Percentiles rank a stretch among this genome's conserved stretches.
phyloP scores from a whole-genome alignment of 139 green algal genomes.

The Chlorella ohadii region DNA sequence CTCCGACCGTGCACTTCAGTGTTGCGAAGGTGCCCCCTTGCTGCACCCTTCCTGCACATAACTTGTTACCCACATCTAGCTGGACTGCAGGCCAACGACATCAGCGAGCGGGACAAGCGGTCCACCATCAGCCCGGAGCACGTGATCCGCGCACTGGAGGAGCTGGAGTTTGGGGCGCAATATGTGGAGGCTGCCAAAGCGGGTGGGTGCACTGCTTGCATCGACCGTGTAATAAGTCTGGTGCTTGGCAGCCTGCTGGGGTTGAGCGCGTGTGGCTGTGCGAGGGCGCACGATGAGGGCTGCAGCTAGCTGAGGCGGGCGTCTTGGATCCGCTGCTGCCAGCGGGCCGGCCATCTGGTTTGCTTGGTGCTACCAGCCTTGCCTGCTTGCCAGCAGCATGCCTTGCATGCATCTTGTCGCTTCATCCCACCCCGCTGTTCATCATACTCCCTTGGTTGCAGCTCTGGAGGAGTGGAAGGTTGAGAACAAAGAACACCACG shows the following conservation, averaged over 20 bases:
- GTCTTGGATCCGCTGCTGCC: too few species aligned
- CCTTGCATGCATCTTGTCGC: background rate
- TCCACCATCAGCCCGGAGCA: constrained; percentile 73
- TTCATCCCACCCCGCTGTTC: background rate
- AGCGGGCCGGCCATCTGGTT: too few species aligned
- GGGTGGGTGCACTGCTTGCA: constrained; percentile 4
- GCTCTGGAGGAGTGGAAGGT: constrained; percentile 48
- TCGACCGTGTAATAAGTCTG: too few species aligned
- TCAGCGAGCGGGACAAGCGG: constrained; percentile 62
- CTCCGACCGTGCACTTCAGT: too few species aligned
- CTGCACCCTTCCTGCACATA: too few species aligned
- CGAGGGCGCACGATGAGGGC: too few species aligned
- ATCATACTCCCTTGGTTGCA: background rate
- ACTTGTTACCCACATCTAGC: background rate
- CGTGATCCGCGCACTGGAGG: constrained; percentile 63
- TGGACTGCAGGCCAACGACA: constrained; percentile 61
- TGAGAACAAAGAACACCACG: constrained; percentile 49
- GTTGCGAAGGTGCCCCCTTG: too few species aligned
- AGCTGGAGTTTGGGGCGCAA: constrained; percentile 64
- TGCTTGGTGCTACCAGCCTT: too few species aligned
- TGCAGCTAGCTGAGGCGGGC: too few species aligned
- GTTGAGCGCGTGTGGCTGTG: too few species aligned
- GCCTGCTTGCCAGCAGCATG: too few species aligned
- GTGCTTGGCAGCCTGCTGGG: too few species aligned
- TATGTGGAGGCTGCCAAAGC: constrained; percentile 48